phyloP scores from a whole-genome alignment of 352 stramenopile species.

The Blastocystis sp. region DNA sequence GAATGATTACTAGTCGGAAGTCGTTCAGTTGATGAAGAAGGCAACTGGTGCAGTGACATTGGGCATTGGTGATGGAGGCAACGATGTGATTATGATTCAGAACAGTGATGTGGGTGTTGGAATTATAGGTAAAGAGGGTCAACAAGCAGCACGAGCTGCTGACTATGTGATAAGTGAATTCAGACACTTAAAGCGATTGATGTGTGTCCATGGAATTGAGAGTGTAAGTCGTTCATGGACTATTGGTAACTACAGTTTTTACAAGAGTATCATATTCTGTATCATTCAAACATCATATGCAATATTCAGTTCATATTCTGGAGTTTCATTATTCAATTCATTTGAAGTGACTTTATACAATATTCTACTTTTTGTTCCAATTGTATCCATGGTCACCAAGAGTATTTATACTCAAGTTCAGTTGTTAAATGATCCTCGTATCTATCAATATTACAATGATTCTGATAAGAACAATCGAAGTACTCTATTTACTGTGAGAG shows the following conservation, averaged over 20 bases:
- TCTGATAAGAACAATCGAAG: background rate
- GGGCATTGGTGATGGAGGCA: conserved; percentile 83
- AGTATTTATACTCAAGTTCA: background rate
- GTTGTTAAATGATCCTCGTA: background rate
- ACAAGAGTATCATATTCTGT: conserved; percentile 85
- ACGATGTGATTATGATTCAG: conserved; percentile 89
- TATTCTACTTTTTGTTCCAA: conserved; percentile 56
- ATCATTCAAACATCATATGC: conserved; percentile 78
- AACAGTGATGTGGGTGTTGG: conserved; percentile 80
- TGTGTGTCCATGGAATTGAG: conserved; percentile 81
- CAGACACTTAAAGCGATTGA: conserved; percentile 77
- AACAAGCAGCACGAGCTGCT: conserved; percentile 80
- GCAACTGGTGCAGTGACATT: conserved; percentile 72
- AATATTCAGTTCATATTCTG: conserved; percentile 53
- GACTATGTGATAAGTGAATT: conserved; percentile 87
- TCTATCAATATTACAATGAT: conserved; percentile 53
- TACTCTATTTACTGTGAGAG: background rate
- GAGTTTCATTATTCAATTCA: conserved; percentile 57
- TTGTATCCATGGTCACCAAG: conserved; percentile 51
- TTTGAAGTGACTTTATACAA: conserved; percentile 57
- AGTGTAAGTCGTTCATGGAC: conserved; percentile 81
- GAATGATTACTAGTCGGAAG: conserved; percentile 46
- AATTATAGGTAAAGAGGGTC: conserved; percentile 81
- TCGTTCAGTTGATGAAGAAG: conserved; percentile 60
- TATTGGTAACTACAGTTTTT: conserved; percentile 83